Evolutionary conservation across 176 grass and related monocot species (phyloP).

Genomic region (Hordeum vulgare): DNA sequence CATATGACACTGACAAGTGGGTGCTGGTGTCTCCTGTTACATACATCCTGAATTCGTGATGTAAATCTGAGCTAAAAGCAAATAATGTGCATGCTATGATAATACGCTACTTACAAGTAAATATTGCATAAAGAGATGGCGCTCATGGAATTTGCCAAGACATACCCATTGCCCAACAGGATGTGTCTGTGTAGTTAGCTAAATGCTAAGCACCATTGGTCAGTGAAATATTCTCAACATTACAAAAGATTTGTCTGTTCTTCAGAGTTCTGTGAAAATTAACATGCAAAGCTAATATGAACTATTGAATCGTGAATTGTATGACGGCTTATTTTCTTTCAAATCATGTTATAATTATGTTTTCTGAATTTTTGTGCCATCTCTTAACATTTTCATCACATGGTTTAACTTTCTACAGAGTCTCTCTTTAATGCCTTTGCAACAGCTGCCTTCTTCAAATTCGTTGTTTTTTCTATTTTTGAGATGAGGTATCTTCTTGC

Average conservation of each 20-base stretch:
- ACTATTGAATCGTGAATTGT: not conserved
- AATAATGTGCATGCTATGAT: not conserved
- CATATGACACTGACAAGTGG: not conserved
- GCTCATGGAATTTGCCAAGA: not conserved
- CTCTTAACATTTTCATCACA: not conserved
- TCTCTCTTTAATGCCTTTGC: constrained; percentile 99
- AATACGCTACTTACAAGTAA: constrained; percentile 4
- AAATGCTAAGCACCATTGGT: not conserved
- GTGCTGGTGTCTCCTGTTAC: not conserved
- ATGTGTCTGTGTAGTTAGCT: not conserved
- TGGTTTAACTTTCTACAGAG: constrained; percentile 47
- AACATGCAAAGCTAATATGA: not conserved
- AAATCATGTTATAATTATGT: not conserved
- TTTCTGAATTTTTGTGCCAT: not conserved
- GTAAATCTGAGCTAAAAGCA: not conserved
- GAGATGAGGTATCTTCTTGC: constrained; percentile 98
- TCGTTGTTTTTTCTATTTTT: constrained; percentile 98
- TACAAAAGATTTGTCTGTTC: not conserved
- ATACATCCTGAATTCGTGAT: not conserved
- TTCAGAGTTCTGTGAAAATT: not conserved
- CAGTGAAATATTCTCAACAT: not conserved
- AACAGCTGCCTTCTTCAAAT: constrained; percentile 98
- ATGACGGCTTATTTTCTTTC: not conserved
- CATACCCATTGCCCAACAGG: not conserved
- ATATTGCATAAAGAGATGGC: not conserved